Conservation (phyloP, 352 stramenopile species). For the Phytophthora cryptogea region DNA sequence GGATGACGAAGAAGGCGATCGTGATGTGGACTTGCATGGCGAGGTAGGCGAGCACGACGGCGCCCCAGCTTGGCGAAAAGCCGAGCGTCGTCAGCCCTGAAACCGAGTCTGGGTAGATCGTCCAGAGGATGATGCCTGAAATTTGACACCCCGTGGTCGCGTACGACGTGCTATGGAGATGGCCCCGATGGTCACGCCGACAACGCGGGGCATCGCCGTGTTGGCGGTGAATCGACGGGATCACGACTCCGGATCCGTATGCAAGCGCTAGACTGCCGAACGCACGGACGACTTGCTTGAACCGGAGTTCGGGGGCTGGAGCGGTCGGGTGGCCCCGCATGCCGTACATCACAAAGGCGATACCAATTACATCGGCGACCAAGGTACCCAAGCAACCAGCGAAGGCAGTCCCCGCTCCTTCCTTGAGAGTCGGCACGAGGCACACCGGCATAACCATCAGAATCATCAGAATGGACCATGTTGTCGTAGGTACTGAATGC, state of each 20-base stretch:
- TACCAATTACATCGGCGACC: conserved; percentile 45
- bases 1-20: too few species aligned
- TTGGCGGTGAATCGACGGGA: conserved; percentile 48
- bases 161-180: conserved; percentile 52
- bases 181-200: conserved; percentile 43
- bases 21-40: too few species aligned
- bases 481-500: conserved; percentile 33
- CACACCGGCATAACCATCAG: conserved; percentile 41
- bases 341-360: conserved; percentile 41
- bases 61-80: too few species aligned
- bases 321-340: conserved; percentile 44
- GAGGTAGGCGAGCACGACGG: too few species aligned
- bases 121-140: too few species aligned
- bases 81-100: too few species aligned
- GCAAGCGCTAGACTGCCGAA: conserved; percentile 66
- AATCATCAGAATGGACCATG: conserved; percentile 57
- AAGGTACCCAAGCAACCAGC: conserved; percentile 50
- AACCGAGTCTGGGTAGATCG: too few species aligned
- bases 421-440: conserved; percentile 58
- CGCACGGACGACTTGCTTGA: conserved; percentile 47
- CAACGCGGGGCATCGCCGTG: conserved; percentile 60
- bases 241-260: conserved; percentile 53
- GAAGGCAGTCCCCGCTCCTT: conserved; percentile 43
- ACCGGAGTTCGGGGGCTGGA: conserved; percentile 38
- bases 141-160: conserved; percentile 57